Percentiles rank a stretch among this genome's conserved stretches.
These are phyloP conservation scores for Yamadazyma atlantica DNA, from an alignment of 1,139 yeast species.

Conservation along the genomic window DNA sequence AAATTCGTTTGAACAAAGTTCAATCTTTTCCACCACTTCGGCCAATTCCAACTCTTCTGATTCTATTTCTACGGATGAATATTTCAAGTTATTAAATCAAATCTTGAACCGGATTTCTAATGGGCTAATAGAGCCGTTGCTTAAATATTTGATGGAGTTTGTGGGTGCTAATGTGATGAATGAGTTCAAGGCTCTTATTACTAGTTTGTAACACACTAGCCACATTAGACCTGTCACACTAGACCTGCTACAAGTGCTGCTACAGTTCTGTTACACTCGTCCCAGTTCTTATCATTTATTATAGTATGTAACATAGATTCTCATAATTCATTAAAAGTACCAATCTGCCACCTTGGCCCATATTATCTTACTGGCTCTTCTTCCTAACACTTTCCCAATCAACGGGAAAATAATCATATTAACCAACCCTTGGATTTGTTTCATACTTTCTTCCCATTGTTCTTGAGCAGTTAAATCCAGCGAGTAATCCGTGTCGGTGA, in stretches of 20 bases:
- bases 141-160: conserved; percentile 28
- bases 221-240: too few species aligned
- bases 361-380: conserved; percentile 51
- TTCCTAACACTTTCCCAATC: conserved; percentile 69
- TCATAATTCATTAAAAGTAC: conserved; percentile 21
- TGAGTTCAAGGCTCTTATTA: conserved; percentile 32
- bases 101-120: conserved; percentile 28
- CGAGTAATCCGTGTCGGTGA: conserved; percentile 6
- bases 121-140: conserved; percentile 44
- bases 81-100: conserved; percentile 28
- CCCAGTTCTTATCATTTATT: too few species aligned
- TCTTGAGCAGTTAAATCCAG: conserved; percentile 51
- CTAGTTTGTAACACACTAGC: conserved; percentile 15
- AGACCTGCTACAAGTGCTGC: neutral
- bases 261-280: neutral
- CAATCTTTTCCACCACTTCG: conserved; percentile 37
- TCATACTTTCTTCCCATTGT: conserved; percentile 79
- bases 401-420: conserved; percentile 65
- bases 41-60: conserved; percentile 26
- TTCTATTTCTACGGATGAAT: conserved; percentile 34
- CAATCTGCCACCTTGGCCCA: conserved; percentile 36
- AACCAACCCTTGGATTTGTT: conserved; percentile 57
- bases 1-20: conserved; percentile 18
- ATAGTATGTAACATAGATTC: too few species aligned
- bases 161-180: conserved; percentile 30